Percentiles rank a stretch among this genome's conserved stretches.
phyloP scores from a whole-genome alignment of 768 basidiomycete genomes.

The Leccinum aurantiacum region DNA sequence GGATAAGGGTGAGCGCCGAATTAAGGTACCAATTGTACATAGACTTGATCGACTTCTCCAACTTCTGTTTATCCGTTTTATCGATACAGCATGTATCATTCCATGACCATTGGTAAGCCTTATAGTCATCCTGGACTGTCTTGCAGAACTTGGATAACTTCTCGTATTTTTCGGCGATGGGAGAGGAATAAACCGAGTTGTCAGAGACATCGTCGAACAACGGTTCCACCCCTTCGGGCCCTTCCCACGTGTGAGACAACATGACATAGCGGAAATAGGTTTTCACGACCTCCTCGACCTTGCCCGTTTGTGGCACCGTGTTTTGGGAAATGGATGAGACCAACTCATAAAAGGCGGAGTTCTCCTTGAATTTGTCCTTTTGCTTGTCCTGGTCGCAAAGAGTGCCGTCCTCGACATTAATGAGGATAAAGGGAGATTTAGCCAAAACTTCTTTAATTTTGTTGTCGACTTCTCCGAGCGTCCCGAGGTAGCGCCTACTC shows the following conservation, averaged over 20 bases:
- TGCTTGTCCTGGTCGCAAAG: slow-evolving; percentile 4
- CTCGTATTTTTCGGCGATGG: not conserved
- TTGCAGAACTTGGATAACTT: slow-evolving; percentile 13
- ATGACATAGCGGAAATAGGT: slow-evolving; percentile 16
- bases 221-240: slow-evolving; percentile 5
- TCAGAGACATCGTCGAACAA: slow-evolving; percentile 7
- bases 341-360: slow-evolving; percentile 1
- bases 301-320: not conserved
- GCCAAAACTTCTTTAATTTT: not conserved
- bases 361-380: slow-evolving; percentile 2
- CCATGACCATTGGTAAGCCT: slow-evolving; percentile 10
- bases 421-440: slow-evolving; percentile 11
- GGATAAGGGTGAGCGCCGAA: slow-evolving; percentile 14
- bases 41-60: slow-evolving; percentile 6
- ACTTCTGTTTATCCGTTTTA: not conserved
- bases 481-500: not conserved
- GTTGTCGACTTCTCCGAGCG: not conserved
- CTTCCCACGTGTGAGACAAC: slow-evolving; percentile 20
- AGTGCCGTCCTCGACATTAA: slow-evolving; percentile 6
- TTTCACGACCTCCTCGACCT: slow-evolving; percentile 3
- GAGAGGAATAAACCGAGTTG: not conserved
- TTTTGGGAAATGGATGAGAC: slow-evolving; percentile 5
- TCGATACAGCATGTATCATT: slow-evolving; percentile 16
- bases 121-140: slow-evolving; percentile 3
- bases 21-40: slow-evolving; percentile 20